These are phyloP conservation scores for Salvia rosmarinus DNA, from an alignment of 257 asterid genomes.

Conservation along the genomic window DNA sequence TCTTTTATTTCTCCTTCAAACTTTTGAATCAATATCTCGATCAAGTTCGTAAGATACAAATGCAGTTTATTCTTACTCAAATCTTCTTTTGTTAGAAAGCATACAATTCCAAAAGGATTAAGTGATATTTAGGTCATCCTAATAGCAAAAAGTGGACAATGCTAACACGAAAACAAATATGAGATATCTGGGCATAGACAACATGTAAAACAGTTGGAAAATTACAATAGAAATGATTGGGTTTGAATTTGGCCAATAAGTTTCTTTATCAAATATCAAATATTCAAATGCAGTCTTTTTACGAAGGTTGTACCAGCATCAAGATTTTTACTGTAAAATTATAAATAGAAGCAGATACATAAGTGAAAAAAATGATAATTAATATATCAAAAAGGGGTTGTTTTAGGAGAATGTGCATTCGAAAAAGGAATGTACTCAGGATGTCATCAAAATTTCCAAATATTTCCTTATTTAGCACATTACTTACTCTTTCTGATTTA, in stretches of 20 bases:
- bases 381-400: neutral
- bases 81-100: neutral
- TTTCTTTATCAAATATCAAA: constrained; percentile 5
- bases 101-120: neutral
- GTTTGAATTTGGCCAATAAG: neutral
- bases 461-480: neutral
- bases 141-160: neutral
- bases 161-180: neutral
- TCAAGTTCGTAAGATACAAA: neutral
- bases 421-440: neutral
- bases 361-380: neutral
- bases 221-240: neutral
- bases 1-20: neutral
- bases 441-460: neutral
- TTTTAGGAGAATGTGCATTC: neutral
- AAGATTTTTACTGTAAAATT: neutral
- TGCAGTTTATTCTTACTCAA: neutral
- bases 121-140: neutral
- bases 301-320: neutral
- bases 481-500: neutral
- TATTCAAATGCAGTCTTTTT: neutral
- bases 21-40: neutral
- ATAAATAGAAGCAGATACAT: neutral
- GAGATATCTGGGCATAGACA: neutral
- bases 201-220: neutral